Percentiles rank a stretch among this genome's conserved stretches.
phyloP scores from a whole-genome alignment of 352 stramenopile genomes.

The Pythium aristosporum region DNA sequence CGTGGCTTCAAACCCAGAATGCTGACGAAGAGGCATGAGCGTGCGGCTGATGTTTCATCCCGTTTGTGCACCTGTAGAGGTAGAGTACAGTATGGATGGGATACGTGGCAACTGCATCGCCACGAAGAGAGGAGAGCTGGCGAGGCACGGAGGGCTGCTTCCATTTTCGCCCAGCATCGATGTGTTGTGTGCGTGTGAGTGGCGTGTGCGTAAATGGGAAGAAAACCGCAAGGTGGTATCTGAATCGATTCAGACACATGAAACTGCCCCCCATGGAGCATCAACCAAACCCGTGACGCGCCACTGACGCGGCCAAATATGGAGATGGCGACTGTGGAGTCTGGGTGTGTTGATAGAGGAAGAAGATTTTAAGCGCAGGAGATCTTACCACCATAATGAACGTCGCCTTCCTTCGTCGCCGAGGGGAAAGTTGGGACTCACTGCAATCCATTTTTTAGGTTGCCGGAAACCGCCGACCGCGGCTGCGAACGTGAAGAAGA shows the following conservation, averaged over 20 bases:
- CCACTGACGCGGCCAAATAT: not conserved
- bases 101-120: slow-evolving; percentile 3
- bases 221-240: slow-evolving; percentile 1
- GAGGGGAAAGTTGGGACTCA: no score
- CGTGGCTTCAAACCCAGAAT: not conserved
- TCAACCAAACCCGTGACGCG: no score
- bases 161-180: slow-evolving; percentile 7
- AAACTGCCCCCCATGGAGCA: no score
- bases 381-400: no score
- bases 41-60: not conserved
- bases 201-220: slow-evolving; percentile 3
- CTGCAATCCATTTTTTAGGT: no score
- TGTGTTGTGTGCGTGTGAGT: not conserved
- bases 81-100: not conserved
- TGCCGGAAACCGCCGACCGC: not conserved
- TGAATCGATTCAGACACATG: not conserved
- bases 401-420: no score
- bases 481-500: not conserved
- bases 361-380: no score
- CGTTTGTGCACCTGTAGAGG: not conserved
- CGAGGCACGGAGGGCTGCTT: not conserved
- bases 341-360: not conserved
- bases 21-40: slow-evolving; percentile 4
- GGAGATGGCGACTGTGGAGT: no score
- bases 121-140: no score